A percentile compares a stretch with the other conserved stretches of the same genome.
Evolutionary conservation across 805 yeast species (phyloP).

Genomic region (Saccharomycopsis schoenii): DNA sequence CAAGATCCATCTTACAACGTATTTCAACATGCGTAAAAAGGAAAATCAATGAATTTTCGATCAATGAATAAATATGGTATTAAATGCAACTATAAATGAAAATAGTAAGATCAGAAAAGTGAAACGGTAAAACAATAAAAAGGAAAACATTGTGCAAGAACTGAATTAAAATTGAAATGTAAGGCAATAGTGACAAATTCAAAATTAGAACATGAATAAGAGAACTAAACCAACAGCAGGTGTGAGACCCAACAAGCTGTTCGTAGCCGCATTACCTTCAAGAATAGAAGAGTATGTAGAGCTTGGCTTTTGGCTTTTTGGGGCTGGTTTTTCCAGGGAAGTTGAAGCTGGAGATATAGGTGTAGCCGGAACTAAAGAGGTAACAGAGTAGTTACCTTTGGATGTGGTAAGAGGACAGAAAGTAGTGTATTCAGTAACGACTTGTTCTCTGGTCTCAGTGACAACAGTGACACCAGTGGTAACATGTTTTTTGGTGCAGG

Average conservation of each 20-base stretch:
- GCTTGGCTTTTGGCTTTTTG: not conserved
- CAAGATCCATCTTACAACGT: too few species aligned
- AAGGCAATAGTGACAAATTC: not conserved
- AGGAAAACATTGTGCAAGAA: not conserved
- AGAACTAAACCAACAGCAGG: constrained; percentile 13
- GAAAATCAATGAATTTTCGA: not conserved
- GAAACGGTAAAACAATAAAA: not conserved
- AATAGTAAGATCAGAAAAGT: not conserved
- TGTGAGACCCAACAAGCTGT: constrained; percentile 3
- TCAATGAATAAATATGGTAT: not conserved
- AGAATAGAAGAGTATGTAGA: constrained; percentile 7
- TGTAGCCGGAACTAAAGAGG: constrained; percentile 6
- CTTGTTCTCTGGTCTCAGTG: constrained; percentile 22
- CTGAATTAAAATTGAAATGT: not conserved
- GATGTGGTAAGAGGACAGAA: constrained; percentile 22
- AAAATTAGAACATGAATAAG: constrained; percentile 8
- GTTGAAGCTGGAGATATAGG: not conserved
- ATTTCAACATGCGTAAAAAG: not conserved
- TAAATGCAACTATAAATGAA: not conserved
- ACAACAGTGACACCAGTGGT: constrained; percentile 24
- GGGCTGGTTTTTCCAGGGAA: not conserved
- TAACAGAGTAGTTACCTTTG: constrained; percentile 6
- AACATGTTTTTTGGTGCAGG: constrained; percentile 14
- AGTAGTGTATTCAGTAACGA: constrained; percentile 23
- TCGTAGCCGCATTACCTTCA: constrained; percentile 13